Base-by-base conservation (phyloP, 352 stramenopile species). In the Globisporangium splendens region DNA sequence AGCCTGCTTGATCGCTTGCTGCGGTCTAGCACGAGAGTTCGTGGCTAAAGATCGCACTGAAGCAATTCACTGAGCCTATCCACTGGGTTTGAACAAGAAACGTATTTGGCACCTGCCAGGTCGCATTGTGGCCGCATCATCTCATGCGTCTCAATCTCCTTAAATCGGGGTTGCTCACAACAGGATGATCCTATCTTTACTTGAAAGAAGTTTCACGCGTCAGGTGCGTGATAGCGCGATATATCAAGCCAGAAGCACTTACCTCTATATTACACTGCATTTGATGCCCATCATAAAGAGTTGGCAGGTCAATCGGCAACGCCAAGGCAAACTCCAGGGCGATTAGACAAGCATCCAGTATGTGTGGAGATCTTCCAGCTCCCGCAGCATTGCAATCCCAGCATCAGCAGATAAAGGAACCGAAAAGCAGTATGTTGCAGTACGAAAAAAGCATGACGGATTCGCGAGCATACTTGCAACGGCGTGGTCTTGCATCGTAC, bases 401-500 rank as follows among this genome's bases (percentile, higher is more conserved):
- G 17, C 39, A 18, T 15, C 13, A 44, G 39, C 39, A 44, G 39
- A 18, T 8, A 0, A 44, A n/a, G 1, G 12, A 51, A 12, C 5
- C 28, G 28, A 35, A 35, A 35, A 35, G 3, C 28, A 35, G 28
- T 8, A 35, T 35, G 28, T 3, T 65, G 22, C 52, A 60, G 20
- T 83, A 83, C 24, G 74, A 83, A 47, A 50, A 57, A 6, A 56
- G 66, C 1, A 80, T 81, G 66, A 61, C 59, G 7, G 54, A 77
- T 4, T 68, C 74, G 1, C 58, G 57, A 21, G 52, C 42, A 24
- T 75, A 72, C 12, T 50, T 83, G 15, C 66, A 67, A 8, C 72
- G 67, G 18, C 72, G 74, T 1, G 75, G 83, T 21, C 24, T 86
- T 22, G 66, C 54, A 10, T 86, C 75, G 7, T 61, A 83, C 15